phyloP scores from a whole-genome alignment of 345 rosid species.

The Excoecaria cochinchinensis region DNA sequence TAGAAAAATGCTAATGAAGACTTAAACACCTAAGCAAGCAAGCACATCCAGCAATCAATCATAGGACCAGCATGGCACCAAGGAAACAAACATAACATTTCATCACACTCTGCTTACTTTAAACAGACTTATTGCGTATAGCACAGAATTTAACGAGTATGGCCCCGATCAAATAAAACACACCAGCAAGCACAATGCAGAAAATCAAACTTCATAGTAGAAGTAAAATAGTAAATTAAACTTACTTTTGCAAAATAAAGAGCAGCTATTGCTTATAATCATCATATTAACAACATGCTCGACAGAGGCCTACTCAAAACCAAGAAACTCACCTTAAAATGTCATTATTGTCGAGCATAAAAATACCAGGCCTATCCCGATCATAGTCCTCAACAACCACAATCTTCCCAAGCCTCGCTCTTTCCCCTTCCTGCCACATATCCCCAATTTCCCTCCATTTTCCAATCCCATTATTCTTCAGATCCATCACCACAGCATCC shows the following conservation, averaged over 20 bases:
- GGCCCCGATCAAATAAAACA: constrained; percentile 12
- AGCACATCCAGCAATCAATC: background rate
- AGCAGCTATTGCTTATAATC: background rate
- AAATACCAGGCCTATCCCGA: constrained; percentile 45
- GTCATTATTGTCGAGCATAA: constrained; percentile 65
- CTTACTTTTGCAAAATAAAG: background rate
- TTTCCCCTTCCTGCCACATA: constrained; percentile 75
- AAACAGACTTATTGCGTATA: background rate
- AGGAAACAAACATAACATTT: background rate
- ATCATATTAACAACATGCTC: background rate
- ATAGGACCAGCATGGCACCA: background rate
- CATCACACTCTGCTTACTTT: background rate
- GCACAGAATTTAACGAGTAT: background rate
- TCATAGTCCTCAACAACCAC: constrained; percentile 55
- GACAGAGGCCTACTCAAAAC: background rate
- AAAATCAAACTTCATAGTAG: background rate
- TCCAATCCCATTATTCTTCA: constrained; percentile 31
- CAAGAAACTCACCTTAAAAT: constrained; percentile 57
- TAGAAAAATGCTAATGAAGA: background rate
- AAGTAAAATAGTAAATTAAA: background rate
- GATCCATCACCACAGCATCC: constrained; percentile 77
- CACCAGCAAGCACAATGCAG: background rate
- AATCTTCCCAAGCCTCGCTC: constrained; percentile 68
- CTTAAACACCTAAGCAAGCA: constrained; percentile 4
- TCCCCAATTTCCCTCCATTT: constrained; percentile 76